These are phyloP conservation scores for Neurospora tetrasperma DNA, from an alignment of 495 filamentous ascomycete species.

Conservation along the genomic window DNA sequence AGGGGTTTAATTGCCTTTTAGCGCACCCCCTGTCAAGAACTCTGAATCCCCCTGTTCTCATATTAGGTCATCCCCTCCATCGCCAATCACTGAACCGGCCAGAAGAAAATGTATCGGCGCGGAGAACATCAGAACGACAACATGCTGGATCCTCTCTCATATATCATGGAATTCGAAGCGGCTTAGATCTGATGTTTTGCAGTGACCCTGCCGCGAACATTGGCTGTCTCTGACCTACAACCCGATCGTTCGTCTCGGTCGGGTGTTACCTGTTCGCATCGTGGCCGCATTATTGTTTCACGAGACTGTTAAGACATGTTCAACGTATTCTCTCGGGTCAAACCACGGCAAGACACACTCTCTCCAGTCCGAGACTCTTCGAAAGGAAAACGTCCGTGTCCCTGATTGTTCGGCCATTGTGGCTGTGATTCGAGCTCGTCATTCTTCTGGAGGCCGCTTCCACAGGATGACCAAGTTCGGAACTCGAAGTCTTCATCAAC, in stretches of 20 bases:
- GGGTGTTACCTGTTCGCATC: neutral
- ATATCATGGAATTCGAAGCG: neutral
- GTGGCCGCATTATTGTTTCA: neutral
- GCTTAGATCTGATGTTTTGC: neutral
- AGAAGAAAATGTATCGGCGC: neutral
- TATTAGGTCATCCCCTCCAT: neutral
- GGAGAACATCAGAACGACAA: neutral
- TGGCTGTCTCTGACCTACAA: neutral
- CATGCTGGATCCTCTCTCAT: neutral
- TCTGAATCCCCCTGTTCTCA: neutral
- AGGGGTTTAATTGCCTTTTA: neutral
- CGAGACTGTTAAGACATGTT: neutral
- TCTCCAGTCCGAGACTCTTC: neutral
- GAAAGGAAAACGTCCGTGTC: neutral
- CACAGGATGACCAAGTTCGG: neutral
- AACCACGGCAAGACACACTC: neutral
- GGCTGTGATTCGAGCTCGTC: neutral
- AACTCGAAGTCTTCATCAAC: neutral
- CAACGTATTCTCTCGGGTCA: neutral
- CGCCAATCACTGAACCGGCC: neutral
- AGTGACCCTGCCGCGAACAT: neutral
- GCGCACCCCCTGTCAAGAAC: neutral
- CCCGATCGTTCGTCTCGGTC: neutral
- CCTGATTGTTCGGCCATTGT: neutral
- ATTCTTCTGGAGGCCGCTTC: neutral